Evolutionary conservation across 2,329 filamentous ascomycete genomes (phyloP).

Genomic region (Waltergamsia citrina): DNA sequence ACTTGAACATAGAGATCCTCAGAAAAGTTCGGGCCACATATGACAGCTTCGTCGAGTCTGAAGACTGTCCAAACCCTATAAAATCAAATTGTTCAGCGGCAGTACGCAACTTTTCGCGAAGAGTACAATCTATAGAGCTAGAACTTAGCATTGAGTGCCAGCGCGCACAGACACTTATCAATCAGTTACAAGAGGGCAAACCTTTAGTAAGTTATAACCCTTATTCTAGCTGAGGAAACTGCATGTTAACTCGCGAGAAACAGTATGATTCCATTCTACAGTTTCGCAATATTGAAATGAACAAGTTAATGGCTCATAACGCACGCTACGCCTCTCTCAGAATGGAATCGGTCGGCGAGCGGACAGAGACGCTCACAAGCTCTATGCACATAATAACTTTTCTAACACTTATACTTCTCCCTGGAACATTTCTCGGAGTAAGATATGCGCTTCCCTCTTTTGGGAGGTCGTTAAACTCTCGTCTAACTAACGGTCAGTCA

Average conservation of each 20-base stretch:
- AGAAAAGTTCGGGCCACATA: not conserved
- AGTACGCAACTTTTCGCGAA: not conserved
- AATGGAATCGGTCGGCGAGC: not conserved
- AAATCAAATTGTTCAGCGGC: not conserved
- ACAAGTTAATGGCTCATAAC: not conserved
- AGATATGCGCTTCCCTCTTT: not conserved
- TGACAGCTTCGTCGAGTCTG: not conserved
- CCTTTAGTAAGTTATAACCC: not conserved
- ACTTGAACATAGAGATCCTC: not conserved
- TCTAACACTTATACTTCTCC: not conserved
- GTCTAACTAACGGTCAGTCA: not conserved
- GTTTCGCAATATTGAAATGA: not conserved
- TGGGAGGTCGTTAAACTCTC: not conserved
- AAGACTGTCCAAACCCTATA: not conserved
- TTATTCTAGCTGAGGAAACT: not conserved
- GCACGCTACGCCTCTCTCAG: not conserved
- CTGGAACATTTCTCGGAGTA: not conserved
- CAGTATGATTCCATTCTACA: not conserved
- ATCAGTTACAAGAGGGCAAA: not conserved
- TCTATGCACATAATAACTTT: not conserved
- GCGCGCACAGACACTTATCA: not conserved
- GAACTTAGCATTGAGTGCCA: not conserved
- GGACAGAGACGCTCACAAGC: not conserved
- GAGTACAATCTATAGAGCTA: not conserved
- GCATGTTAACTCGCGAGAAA: no score